These are phyloP conservation scores for Reutealis trisperma DNA, from an alignment of 345 rosid species.

Conservation along the genomic window DNA sequence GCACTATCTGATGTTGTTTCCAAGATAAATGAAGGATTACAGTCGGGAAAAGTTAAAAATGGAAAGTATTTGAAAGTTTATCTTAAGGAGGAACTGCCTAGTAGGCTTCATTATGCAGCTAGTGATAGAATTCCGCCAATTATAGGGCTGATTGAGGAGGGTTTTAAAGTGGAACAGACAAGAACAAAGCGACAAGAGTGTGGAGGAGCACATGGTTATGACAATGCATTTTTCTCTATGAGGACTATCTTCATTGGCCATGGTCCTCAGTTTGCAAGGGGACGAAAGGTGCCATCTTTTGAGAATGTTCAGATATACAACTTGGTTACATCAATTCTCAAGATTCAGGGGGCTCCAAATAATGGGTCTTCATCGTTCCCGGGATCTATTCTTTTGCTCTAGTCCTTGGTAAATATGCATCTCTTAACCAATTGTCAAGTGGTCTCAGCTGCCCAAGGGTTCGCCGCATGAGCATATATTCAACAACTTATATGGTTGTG, in stretches of 20 bases:
- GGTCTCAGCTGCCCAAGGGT: neutral
- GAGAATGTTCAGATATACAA: conserved; percentile 94
- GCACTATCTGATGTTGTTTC: conserved; percentile 51
- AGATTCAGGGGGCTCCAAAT: conserved; percentile 70
- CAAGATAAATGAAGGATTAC: conserved; percentile 81
- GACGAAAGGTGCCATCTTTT: conserved; percentile 84
- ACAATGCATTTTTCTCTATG: conserved; percentile 88
- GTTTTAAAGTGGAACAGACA: conserved; percentile 77
- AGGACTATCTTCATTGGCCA: conserved; percentile 89
- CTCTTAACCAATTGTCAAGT: neutral
- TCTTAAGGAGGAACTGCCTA: conserved; percentile 81
- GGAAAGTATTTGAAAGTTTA: conserved; percentile 72
- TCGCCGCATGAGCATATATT: neutral
- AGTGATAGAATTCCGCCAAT: conserved; percentile 80
- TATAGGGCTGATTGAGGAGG: conserved; percentile 73
- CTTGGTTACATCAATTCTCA: conserved; percentile 75
- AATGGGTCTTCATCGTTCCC: conserved; percentile 69
- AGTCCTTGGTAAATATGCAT: conserved; percentile 12
- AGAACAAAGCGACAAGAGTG: conserved; percentile 57
- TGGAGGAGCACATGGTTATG: conserved; percentile 94
- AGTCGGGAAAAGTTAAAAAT: conserved; percentile 70
- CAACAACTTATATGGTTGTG: neutral
- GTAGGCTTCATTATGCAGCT: conserved; percentile 67
- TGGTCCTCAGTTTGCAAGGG: conserved; percentile 77
- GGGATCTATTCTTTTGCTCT: conserved; percentile 47